Base-by-base conservation (phyloP, 345 rosid genomes). In the Angophora floribunda region DNA sequence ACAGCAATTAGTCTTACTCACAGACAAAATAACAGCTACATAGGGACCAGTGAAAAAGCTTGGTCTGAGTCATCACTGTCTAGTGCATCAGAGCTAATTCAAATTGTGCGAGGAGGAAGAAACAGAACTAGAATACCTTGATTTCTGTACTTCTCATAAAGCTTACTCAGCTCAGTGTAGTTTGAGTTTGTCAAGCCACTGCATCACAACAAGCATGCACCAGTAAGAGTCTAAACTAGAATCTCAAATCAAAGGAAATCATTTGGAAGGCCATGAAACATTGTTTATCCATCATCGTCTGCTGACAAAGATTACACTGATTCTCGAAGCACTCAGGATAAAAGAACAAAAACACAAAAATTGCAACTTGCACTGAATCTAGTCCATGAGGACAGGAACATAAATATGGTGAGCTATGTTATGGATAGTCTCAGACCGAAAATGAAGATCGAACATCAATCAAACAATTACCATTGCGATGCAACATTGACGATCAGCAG, bases 401-500 rank as follows among this genome's bases (percentile, higher is more conserved):
- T 32, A 16, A 67, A 67, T 32, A 67, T 32, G 45, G 80, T 17
- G 80, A 32, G 24, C 16, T 32, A 32, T 67, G 82, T 75, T 41
- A 49, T 19, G 26, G 21, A 24, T 22, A 10, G 24, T 41, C 82
- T 41, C 19, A 75, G 82, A 41, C 49, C 13, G 8, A 65, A 86
- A 86, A 57, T 9, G 45, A 59, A 61, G 41, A 30, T 11, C 7
- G 24, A 65, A 45, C 8, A 50, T 44, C 84, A 47, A 44, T 49
- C 53, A 41, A 41, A 55, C n/a, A 3, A 26, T 53, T 90, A 96
- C 98, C 98, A 98, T 82, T 96, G 96, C 8, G 99, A 98, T 89
- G 99, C 99, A 91, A 97, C 99, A 92, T 98, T 98, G 92, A 98
- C 98, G 85, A 98, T 93, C 90, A 97, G 86, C 86, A 98, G 99